phyloP scores from a whole-genome alignment of 2,329 filamentous ascomycete species.

The Scolecobasidium constrictum region DNA sequence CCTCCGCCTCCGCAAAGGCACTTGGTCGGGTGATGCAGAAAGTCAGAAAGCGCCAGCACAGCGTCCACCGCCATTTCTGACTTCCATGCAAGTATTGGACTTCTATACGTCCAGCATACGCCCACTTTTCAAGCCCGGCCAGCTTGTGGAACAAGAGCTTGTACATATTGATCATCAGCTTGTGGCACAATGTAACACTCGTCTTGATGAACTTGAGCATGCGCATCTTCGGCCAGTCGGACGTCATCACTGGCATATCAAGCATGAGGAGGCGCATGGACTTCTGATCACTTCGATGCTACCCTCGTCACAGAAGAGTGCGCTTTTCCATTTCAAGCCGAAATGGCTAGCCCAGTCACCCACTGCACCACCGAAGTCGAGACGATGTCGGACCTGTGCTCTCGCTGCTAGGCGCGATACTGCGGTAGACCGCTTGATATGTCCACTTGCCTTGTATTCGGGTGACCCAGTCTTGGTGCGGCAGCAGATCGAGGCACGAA shows the following conservation, averaged over 20 bases:
- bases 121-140: background rate
- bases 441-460: constrained; percentile 2
- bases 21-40: constrained; percentile 21
- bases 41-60: background rate
- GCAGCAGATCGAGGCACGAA: background rate
- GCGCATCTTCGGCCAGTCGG: constrained; percentile 34
- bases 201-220: constrained; percentile 39
- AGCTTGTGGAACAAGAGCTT: constrained; percentile 44
- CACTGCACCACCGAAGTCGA: constrained; percentile 51
- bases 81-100: constrained; percentile 16
- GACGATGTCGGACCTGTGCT: constrained; percentile 67
- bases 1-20: constrained; percentile 51
- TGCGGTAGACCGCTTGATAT: constrained; percentile 14
- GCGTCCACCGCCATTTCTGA: constrained; percentile 18
- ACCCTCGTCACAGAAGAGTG: constrained; percentile 23
- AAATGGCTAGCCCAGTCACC: constrained; percentile 76
- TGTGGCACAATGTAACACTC: constrained; percentile 31
- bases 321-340: constrained; percentile 65
- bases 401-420: constrained; percentile 26
- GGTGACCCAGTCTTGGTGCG: background rate
- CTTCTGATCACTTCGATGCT: constrained; percentile 69
- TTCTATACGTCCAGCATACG: constrained; percentile 35
- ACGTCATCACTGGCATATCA: constrained; percentile 40
- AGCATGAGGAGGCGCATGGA: constrained; percentile 46
- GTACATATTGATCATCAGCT: constrained; percentile 35